These are phyloP conservation scores for Diversispora eburnea DNA, from an alignment of 192 early-diverging fungal species.

Conservation along the genomic window DNA sequence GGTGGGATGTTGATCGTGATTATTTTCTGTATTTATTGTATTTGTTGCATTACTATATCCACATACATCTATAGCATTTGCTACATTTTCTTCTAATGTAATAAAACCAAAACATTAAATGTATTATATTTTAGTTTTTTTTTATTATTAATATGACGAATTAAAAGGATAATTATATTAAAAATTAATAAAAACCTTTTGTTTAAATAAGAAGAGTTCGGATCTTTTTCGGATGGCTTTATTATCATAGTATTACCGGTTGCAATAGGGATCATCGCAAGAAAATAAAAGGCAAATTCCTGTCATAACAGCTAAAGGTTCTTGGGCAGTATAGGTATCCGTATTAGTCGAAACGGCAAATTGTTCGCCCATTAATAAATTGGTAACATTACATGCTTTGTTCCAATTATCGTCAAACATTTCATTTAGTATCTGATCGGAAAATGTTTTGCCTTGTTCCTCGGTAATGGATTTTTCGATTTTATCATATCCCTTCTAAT, in stretches of 20 bases:
- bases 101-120: too few species aligned
- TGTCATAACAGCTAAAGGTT: slow-evolving; percentile 87
- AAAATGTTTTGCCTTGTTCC: slow-evolving; percentile 93
- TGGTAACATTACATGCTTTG: slow-evolving; percentile 76
- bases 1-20: too few species aligned
- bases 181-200: too few species aligned
- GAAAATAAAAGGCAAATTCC: slow-evolving; percentile 96
- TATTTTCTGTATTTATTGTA: too few species aligned
- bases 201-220: too few species aligned
- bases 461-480: slow-evolving; percentile 77
- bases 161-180: too few species aligned
- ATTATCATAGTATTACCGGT: slow-evolving; percentile 87
- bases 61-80: too few species aligned
- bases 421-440: slow-evolving; percentile 87
- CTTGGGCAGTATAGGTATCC: slow-evolving; percentile 94
- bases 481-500: slow-evolving; percentile 76
- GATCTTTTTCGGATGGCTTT: slow-evolving; percentile 93
- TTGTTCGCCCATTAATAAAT: slow-evolving; percentile 74
- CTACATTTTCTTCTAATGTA: too few species aligned
- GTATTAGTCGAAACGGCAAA: slow-evolving; percentile 85
- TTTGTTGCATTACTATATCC: too few species aligned
- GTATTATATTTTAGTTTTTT: too few species aligned
- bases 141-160: too few species aligned
- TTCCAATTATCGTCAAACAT: slow-evolving; percentile 87
- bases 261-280: slow-evolving; percentile 90